Conservation (phyloP, 2,329 filamentous ascomycete species). For the Torrubiellomyces zombiae region DNA sequence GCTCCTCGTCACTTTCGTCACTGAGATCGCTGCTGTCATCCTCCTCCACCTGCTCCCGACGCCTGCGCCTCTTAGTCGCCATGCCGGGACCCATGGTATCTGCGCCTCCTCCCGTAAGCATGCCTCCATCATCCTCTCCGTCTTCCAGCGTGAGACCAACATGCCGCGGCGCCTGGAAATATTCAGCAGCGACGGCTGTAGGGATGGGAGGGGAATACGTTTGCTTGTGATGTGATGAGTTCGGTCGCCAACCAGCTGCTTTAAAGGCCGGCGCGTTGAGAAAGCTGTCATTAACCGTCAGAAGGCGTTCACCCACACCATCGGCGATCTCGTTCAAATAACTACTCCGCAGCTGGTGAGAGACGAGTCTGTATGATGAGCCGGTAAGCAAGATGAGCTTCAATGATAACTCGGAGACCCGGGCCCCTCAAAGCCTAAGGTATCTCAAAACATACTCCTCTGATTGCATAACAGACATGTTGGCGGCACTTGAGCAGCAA, state of each 20-base stretch:
- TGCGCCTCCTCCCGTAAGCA: slow-evolving; percentile 50
- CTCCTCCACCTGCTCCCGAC: slow-evolving; percentile 62
- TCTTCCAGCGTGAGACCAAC: slow-evolving; percentile 49
- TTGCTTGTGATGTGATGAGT: slow-evolving; percentile 59
- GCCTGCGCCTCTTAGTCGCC: slow-evolving; percentile 47
- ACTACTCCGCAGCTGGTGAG: slow-evolving; percentile 66
- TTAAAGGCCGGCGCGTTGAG: slow-evolving; percentile 71
- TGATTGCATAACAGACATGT: slow-evolving; percentile 21
- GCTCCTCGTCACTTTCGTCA: slow-evolving; percentile 69
- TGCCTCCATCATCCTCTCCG: slow-evolving; percentile 55
- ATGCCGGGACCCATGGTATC: slow-evolving; percentile 54
- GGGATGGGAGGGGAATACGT: slow-evolving; percentile 78
- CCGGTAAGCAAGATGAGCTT: slow-evolving; percentile 8
- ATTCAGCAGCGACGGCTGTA: slow-evolving; percentile 66
- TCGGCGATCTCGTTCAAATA: slow-evolving; percentile 70
- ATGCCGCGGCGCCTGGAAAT: slow-evolving; percentile 57
- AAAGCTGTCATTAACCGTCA: slow-evolving; percentile 64
- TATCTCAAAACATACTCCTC: slow-evolving; percentile 16
- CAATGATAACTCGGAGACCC: neutral
- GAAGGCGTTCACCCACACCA: slow-evolving; percentile 69
- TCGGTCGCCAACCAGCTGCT: slow-evolving; percentile 63
- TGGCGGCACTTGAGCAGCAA: slow-evolving; percentile 2
- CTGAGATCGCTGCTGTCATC: slow-evolving; percentile 75
- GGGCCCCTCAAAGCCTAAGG: neutral
- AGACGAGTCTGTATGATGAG: slow-evolving; percentile 50